Conservation (phyloP, 2,329 filamentous ascomycete genomes). For the Macrophomina pseudophaseolina region DNA sequence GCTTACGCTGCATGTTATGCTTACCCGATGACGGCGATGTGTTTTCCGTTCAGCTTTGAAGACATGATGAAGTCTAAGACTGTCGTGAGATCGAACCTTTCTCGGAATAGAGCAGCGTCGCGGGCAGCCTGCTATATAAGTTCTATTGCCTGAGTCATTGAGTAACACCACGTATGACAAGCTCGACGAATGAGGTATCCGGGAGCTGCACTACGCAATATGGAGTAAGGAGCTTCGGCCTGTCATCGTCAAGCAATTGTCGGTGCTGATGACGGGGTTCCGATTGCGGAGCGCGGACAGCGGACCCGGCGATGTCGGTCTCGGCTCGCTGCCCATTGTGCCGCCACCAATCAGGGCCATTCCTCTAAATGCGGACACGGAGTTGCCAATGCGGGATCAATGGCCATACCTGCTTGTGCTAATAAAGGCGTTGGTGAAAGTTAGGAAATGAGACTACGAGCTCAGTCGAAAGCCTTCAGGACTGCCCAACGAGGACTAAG, state of each 20-base stretch:
- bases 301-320: conserved; percentile 16
- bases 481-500: too few species aligned
- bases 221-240: neutral
- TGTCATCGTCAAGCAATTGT: conserved; percentile 7
- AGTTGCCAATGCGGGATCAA: neutral
- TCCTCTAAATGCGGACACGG: neutral
- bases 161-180: neutral
- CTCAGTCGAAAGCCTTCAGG: neutral
- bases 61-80: neutral
- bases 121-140: neutral
- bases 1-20: neutral
- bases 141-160: neutral
- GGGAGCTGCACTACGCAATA: neutral
- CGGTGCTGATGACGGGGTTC: conserved; percentile 5
- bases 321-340: conserved; percentile 11
- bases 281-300: conserved; percentile 12
- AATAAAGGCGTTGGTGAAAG: neutral
- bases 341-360: conserved; percentile 14
- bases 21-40: conserved; percentile 24
- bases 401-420: neutral
- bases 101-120: neutral
- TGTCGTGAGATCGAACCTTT: neutral
- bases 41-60: conserved; percentile 15
- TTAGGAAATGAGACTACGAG: neutral
- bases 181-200: neutral